A percentile compares a stretch with the other conserved stretches of the same genome.
Conservation (phyloP, 352 stramenopile species). For the Pythium rishiriense region DNA sequence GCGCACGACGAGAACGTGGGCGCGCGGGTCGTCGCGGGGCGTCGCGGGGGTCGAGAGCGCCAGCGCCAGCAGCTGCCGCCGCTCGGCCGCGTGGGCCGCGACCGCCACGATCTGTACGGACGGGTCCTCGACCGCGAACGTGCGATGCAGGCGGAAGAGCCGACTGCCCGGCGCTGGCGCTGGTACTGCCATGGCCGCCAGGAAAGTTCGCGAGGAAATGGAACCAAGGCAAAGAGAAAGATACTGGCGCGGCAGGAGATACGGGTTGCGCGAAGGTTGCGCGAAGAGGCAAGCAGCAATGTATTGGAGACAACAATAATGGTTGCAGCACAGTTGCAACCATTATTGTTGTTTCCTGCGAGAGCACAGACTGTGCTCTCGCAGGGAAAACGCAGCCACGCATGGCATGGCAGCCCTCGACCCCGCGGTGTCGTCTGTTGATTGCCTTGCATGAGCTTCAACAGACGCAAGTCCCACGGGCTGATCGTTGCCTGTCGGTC, state of each 20-base stretch:
- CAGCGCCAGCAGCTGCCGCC: conserved; percentile 75
- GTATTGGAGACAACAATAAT: not conserved
- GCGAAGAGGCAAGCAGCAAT: not conserved
- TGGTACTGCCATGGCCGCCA: not conserved
- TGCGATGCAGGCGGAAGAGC: conserved; percentile 77
- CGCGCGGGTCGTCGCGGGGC: conserved; percentile 10
- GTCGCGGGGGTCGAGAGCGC: conserved; percentile 34
- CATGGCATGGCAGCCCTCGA: too few relatives aligned
- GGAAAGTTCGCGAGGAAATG: not conserved
- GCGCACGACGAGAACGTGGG: conserved; percentile 64
- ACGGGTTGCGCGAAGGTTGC: conserved; percentile 19
- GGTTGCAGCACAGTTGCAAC: too few relatives aligned
- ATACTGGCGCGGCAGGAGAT: not conserved
- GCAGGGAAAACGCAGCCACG: too few relatives aligned
- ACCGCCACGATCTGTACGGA: conserved; percentile 50
- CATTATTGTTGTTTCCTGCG: conserved; percentile 1
- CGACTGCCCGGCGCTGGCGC: conserved; percentile 42
- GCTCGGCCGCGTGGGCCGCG: conserved; percentile 68
- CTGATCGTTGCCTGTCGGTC: too few relatives aligned
- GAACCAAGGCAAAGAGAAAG: not conserved
- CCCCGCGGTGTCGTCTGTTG: too few relatives aligned
- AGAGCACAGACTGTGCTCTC: too few relatives aligned
- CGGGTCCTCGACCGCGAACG: conserved; percentile 38
- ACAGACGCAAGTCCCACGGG: too few relatives aligned
- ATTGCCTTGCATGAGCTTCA: too few relatives aligned